Conservation (phyloP, 2,329 filamentous ascomycete species). For the Colletotrichum destructivum region DNA sequence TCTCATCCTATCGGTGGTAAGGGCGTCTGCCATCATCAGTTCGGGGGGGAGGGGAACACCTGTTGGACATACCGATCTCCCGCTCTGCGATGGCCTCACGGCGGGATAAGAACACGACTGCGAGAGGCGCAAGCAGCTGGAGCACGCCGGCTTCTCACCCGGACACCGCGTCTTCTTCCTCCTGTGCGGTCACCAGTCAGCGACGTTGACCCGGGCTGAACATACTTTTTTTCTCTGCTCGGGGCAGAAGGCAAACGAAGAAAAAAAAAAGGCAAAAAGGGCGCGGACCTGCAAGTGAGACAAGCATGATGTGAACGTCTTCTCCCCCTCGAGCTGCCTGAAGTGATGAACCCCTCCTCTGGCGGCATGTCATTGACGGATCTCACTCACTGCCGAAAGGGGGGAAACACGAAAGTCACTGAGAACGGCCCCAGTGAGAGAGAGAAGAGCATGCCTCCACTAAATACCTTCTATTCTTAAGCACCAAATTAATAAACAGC, state of each 20-base stretch:
- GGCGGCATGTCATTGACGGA: constrained; percentile 49
- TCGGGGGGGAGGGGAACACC: background rate
- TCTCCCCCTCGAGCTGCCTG: constrained; percentile 51
- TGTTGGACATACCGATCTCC: constrained; percentile 59
- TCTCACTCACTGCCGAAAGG: constrained; percentile 27
- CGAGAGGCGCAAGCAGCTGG: constrained; percentile 64
- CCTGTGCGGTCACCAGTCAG: constrained; percentile 47
- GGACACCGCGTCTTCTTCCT: constrained; percentile 68
- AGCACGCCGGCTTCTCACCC: constrained; percentile 66
- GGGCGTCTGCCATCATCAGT: background rate
- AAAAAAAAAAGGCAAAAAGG: background rate
- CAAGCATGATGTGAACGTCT: constrained; percentile 59
- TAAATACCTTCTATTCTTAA: constrained; percentile 25
- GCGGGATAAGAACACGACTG: constrained; percentile 63
- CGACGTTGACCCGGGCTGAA: background rate
- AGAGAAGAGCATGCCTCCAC: constrained; percentile 30
- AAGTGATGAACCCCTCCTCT: constrained; percentile 48
- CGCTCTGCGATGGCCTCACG: constrained; percentile 55
- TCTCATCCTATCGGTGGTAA: constrained; percentile 58
- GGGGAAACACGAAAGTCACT: constrained; percentile 29
- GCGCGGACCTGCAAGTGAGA: constrained; percentile 63
- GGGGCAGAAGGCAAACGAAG: too few relatives aligned
- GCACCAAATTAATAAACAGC: constrained; percentile 1
- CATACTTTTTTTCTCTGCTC: too few relatives aligned
- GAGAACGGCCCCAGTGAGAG: background rate